Base-by-base conservation (phyloP, 306 rosid genomes). In the Medicago arabica region DNA sequence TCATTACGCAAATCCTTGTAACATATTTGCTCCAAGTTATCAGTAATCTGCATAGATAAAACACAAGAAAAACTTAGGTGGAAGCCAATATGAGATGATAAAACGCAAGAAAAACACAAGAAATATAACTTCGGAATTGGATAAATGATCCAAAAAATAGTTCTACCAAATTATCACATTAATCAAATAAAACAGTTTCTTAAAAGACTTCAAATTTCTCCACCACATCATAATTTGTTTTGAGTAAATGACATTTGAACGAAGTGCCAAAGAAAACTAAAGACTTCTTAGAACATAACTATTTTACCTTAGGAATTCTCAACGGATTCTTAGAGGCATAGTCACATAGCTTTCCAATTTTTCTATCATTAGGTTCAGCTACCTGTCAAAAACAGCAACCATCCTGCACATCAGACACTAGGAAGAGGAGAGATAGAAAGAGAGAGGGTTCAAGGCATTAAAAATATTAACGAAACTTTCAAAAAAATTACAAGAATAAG, bases 1-100 rank as follows among this genome's bases (percentile, higher is more conserved):
- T 85, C 90, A 78, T 83, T 82, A 36, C 98, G 93, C 89, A 95
- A 82, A 82, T 90, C 90, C 88, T 92, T 95, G 91, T 86, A 95
- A 82, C 87, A 95, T 71, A 90, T 83, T 82, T 83, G 97, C 88
- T 95, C 97, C 78, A 95, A 82, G 57, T 43, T 78, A 39, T 86
- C 88, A 1, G 96, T 90, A 79, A 95, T 89, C 98, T 95, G 89
- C 72, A 76, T 61, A 76, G 43, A 54, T 58, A 62, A 67, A 75
- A 75, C 66, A 82, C 21, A 34, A 79, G 51, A 47, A 55, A 69
- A 53, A 51, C 51, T 74, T 39, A 85, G 71, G 41, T 9, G 54
- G 78, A 61, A 64, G 76, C 14, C 23, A 19, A 46, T 25, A 61
- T 28, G 31, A 25, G 28, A 25, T 25, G 43, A 59, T 58, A 62